Conservation (phyloP, 2,329 filamentous ascomycete genomes). For the Penicillium vulpinum region DNA sequence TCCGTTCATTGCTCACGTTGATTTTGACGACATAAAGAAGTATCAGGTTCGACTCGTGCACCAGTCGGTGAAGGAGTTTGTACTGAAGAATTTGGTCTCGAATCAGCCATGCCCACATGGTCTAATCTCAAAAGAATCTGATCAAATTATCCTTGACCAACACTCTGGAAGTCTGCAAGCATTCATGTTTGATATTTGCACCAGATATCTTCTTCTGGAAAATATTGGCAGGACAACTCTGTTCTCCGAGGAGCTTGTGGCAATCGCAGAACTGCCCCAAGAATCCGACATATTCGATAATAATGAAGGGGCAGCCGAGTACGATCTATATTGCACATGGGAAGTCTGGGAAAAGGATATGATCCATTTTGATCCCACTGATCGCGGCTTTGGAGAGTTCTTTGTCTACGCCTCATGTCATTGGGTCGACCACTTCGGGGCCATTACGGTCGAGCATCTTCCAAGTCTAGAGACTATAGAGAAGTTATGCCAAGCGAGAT, state of each 20-base stretch:
- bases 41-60: constrained; percentile 22
- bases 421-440: constrained; percentile 36
- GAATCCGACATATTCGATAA: constrained; percentile 27
- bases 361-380: constrained; percentile 27
- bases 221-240: constrained; percentile 30
- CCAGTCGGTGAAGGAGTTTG: constrained; percentile 24
- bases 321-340: constrained; percentile 27
- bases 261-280: constrained; percentile 26
- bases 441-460: constrained; percentile 19
- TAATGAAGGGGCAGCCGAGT: constrained; percentile 17
- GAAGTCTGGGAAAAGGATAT: constrained; percentile 35
- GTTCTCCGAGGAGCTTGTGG: constrained; percentile 31
- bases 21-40: constrained; percentile 16
- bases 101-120: neutral
- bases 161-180: constrained; percentile 2
- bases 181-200: constrained; percentile 28
- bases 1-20: constrained; percentile 17
- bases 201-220: no score
- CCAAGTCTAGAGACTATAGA: constrained; percentile 10
- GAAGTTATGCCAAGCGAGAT: constrained; percentile 20
- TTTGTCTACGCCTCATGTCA: constrained; percentile 42
- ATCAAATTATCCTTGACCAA: constrained; percentile 2
- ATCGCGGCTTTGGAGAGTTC: constrained; percentile 29
- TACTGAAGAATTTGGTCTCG: constrained; percentile 2
- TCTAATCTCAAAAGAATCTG: neutral